Evolutionary conservation across 2,329 filamentous ascomycete species (phyloP).

Genomic region (Chaetomium strumarium): DNA sequence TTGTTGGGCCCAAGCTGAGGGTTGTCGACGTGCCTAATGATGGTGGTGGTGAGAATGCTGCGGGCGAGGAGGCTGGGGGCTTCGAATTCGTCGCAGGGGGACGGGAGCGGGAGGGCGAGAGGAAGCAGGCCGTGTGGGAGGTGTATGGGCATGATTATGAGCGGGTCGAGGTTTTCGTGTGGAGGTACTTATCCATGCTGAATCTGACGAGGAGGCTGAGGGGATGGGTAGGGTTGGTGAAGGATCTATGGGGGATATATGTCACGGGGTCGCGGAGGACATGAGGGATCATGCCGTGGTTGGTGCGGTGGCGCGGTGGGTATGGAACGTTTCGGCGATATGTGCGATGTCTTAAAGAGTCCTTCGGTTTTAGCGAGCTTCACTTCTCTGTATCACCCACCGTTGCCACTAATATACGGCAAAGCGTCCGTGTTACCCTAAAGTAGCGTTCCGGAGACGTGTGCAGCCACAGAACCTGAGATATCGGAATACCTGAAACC

Average conservation of each 20-base stretch:
- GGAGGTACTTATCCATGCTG: constrained; percentile 41
- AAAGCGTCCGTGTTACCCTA: too few species aligned
- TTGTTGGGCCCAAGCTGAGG: constrained; percentile 29
- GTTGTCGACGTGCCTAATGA: constrained; percentile 27
- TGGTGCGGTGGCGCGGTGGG: not conserved
- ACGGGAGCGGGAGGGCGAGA: constrained; percentile 21
- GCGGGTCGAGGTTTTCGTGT: constrained; percentile 25
- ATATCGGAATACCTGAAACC: too few species aligned
- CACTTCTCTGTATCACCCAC: too few species aligned
- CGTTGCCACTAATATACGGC: too few species aligned
- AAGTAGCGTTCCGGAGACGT: too few species aligned
- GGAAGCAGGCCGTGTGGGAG: constrained; percentile 51
- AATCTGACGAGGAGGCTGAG: constrained; percentile 43
- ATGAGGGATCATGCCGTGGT: too few species aligned
- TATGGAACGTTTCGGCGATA: not conserved
- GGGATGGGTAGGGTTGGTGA: constrained; percentile 45
- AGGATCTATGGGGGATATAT: constrained; percentile 22
- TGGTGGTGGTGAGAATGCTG: constrained; percentile 28
- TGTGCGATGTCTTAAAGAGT: not conserved
- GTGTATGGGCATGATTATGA: constrained; percentile 40
- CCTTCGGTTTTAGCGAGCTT: not conserved
- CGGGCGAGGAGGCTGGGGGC: constrained; percentile 29
- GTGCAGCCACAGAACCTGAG: too few species aligned
- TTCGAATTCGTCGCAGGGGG: constrained; percentile 10
- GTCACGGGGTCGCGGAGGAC: not conserved